phyloP scores from a whole-genome alignment of 352 stramenopile genomes.

The Aphanomyces stellatus region DNA sequence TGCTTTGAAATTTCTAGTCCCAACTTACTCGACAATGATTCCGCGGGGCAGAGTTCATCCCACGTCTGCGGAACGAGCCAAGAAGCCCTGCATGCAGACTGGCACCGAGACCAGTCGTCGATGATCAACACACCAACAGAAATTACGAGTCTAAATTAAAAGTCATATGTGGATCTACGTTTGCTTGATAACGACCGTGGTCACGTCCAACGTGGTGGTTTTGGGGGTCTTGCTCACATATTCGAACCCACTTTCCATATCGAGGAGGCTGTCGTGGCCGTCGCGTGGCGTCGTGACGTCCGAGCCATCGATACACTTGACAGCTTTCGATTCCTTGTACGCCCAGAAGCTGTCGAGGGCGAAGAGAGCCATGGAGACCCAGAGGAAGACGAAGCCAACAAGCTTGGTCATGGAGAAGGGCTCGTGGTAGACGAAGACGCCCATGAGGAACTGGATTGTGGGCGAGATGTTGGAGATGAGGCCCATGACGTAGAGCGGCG shows the following conservation, averaged over 20 bases:
- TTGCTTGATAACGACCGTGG: not conserved
- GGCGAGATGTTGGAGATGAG: not conserved
- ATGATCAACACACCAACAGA: too few species aligned
- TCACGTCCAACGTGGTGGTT: not conserved
- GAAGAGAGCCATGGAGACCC: not conserved
- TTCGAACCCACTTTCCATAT: not conserved
- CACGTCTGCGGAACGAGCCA: too few species aligned
- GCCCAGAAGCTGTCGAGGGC: slow-evolving; percentile 1
- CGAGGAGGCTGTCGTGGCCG: not conserved
- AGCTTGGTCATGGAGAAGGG: slow-evolving; percentile 6
- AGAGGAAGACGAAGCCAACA: not conserved
- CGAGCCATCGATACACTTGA: not conserved
- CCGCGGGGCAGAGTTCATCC: too few species aligned
- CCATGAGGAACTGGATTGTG: not conserved
- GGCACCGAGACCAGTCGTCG: too few species aligned
- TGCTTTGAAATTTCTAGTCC: too few species aligned
- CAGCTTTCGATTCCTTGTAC: not conserved
- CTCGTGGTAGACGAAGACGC: not conserved
- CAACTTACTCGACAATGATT: too few species aligned
- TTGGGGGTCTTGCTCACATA: not conserved
- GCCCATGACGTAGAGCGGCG: not conserved
- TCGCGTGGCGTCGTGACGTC: not conserved
- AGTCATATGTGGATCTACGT: too few species aligned
- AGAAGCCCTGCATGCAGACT: too few species aligned
- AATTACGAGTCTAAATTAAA: too few species aligned